These are phyloP conservation scores for Botryotinia convoluta DNA, from an alignment of 2,329 filamentous ascomycete species.

Conservation along the genomic window DNA sequence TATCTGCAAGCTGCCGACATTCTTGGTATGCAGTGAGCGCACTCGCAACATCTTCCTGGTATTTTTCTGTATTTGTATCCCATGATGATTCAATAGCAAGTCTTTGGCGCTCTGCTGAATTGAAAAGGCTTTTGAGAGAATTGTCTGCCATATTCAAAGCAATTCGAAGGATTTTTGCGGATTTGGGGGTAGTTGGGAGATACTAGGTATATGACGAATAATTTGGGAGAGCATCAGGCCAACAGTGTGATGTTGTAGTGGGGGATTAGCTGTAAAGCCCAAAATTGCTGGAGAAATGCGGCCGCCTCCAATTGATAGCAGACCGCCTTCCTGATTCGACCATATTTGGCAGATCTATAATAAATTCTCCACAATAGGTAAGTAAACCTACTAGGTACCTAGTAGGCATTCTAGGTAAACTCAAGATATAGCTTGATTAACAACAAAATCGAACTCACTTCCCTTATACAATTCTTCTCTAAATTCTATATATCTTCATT, in stretches of 20 bases:
- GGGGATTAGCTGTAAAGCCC: background rate
- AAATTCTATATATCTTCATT: background rate
- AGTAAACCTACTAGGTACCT: too few relatives aligned
- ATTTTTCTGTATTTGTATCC: constrained; percentile 62
- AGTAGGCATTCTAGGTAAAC: too few relatives aligned
- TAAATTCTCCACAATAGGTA: background rate
- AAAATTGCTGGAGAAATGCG: background rate
- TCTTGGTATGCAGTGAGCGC: constrained; percentile 71
- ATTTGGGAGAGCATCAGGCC: background rate
- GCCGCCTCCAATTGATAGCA: background rate
- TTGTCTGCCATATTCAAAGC: constrained; percentile 42
- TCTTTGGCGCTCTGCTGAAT: constrained; percentile 53
- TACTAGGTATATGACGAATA: background rate
- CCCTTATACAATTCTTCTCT: background rate
- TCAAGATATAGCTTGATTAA: background rate
- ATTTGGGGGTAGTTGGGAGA: background rate
- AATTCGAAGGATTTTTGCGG: background rate
- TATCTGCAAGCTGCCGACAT: constrained; percentile 66
- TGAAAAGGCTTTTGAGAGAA: constrained; percentile 52
- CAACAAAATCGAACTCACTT: background rate
- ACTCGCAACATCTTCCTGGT: constrained; percentile 63
- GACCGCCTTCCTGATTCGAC: background rate
- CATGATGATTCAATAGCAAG: constrained; percentile 59
- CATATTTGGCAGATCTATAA: background rate
- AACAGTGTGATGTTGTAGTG: background rate